Evolutionary conservation across 1,284 basidiomycete species (phyloP), one percentile per base, ranked within the genome.

Genomic region (Volvariella volvacea): DNA sequence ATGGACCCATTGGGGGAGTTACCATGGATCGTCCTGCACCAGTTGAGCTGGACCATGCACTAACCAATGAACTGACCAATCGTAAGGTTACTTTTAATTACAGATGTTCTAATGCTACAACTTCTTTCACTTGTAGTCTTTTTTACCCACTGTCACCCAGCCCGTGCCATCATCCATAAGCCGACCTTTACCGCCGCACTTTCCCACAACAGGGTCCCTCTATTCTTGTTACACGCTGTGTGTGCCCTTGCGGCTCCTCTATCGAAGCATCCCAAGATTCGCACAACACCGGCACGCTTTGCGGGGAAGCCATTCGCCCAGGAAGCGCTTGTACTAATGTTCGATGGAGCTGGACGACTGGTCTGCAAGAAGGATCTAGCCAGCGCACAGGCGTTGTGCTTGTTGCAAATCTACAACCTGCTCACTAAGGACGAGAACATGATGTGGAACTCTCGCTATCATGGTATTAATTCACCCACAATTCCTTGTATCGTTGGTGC

Each of bases 81-180:
- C 66, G 85, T 86, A 59, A 57, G 83, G 8, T 7, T 10, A 6
- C 7, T 15, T 39, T 28, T 14, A 4, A 22, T 22, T 22, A 15
- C 12, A 6, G 14, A 7, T 30, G 12, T 30, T 10, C n/a, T 67
- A 22, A 39, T 52, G 30, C 30, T 49, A 51, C 46, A 32, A 40
- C 43, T 20, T 30, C 33, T 45, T 42, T 22, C 37, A 39, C 44
- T 46, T 46, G 42, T 54, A 89, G 85, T 89, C 9, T 89, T 89
- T 61, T 89, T 89, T 59, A 73, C 85, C 19, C 85, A 86, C 59
- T 81, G 80, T 54, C 83, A 88, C 56, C 86, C 87, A 8, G 76
- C 79, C 48, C 75, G 81, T 33, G 71, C 80, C 54, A 73, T 88
- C 50, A 73, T 89, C 38, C 86, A 89, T 63, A 83, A 83, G 46